Percentiles rank a stretch among this genome's conserved stretches.
Evolutionary conservation across 2,329 filamentous ascomycete species (phyloP).

Genomic region (Sarocladium oryzae): DNA sequence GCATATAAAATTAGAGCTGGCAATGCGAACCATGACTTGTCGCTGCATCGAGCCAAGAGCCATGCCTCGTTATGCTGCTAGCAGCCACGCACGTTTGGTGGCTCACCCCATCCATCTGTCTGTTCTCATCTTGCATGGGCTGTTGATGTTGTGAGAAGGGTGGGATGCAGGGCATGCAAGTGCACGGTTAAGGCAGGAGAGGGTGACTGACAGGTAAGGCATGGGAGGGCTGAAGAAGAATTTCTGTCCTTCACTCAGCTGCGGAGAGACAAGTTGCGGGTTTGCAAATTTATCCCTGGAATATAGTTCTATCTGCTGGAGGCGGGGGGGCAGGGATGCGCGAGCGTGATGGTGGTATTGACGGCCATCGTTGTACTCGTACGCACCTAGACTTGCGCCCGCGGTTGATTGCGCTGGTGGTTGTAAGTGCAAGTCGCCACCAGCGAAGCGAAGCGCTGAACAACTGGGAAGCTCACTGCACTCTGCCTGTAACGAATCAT

Average conservation of each 20-base stretch:
- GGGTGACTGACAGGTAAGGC: background rate
- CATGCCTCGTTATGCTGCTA: constrained; percentile 5
- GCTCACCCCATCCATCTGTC: background rate
- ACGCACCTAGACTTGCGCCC: background rate
- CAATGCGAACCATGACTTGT: constrained; percentile 17
- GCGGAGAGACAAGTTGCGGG: no score
- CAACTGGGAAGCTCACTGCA: background rate
- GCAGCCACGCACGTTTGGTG: background rate
- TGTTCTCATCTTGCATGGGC: background rate
- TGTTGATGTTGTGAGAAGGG: background rate
- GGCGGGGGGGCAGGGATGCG: background rate
- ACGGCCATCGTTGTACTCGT: background rate
- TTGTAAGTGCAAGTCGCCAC: constrained; percentile 2
- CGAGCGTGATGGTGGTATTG: background rate
- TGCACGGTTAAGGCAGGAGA: background rate
- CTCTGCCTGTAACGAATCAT: background rate
- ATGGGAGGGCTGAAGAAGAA: background rate
- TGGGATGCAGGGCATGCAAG: background rate
- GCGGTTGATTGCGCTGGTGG: background rate
- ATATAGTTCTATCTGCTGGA: no score
- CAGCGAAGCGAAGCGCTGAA: background rate
- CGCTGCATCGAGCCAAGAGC: constrained; percentile 7
- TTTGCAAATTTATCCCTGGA: no score
- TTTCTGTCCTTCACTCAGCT: background rate
- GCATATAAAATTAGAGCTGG: constrained; percentile 39